Percentiles rank a stretch among this genome's conserved stretches.
Evolutionary conservation across 768 basidiomycete species (phyloP).

Genomic region (Auricularia sp.): DNA sequence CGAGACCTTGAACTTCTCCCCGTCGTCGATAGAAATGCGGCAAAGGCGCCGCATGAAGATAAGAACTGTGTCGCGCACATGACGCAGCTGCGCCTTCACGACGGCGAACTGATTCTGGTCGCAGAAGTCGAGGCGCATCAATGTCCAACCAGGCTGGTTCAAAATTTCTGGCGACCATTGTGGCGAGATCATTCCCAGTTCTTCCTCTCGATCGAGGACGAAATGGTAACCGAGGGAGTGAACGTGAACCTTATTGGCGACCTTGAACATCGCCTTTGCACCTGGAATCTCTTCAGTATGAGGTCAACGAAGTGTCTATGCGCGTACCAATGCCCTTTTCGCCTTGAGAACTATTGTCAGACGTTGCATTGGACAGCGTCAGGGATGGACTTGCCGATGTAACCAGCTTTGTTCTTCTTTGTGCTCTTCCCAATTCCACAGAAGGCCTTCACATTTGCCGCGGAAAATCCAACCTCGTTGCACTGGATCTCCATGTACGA

Average conservation of each 20-base stretch:
- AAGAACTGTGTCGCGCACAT: constrained; percentile 14
- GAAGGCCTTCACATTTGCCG: constrained; percentile 15
- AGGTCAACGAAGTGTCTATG: not conserved
- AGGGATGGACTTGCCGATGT: constrained; percentile 8
- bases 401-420: constrained; percentile 9
- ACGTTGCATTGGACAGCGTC: no score
- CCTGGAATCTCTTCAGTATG: constrained; percentile 5
- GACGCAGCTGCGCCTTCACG: constrained; percentile 5
- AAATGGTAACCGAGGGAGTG: constrained; percentile 14
- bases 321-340: constrained; percentile 19
- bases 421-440: constrained; percentile 18
- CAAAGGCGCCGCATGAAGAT: constrained; percentile 16
- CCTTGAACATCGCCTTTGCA: constrained; percentile 22
- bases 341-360: constrained; percentile 7
- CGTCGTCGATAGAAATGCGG: constrained; percentile 6
- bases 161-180: not conserved
- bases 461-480: constrained; percentile 17
- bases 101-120: constrained; percentile 7
- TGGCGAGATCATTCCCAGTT: constrained; percentile 19
- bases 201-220: constrained; percentile 10
- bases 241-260: constrained; percentile 16
- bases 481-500: constrained; percentile 11
- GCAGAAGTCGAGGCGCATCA: constrained; percentile 13
- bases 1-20: not conserved
- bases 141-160: constrained; percentile 14